Evolutionary conservation across 2,329 filamentous ascomycete genomes (phyloP), one percentile per base, ranked within the genome.

Genomic region (Graphilbum ipis-grandicollis): DNA sequence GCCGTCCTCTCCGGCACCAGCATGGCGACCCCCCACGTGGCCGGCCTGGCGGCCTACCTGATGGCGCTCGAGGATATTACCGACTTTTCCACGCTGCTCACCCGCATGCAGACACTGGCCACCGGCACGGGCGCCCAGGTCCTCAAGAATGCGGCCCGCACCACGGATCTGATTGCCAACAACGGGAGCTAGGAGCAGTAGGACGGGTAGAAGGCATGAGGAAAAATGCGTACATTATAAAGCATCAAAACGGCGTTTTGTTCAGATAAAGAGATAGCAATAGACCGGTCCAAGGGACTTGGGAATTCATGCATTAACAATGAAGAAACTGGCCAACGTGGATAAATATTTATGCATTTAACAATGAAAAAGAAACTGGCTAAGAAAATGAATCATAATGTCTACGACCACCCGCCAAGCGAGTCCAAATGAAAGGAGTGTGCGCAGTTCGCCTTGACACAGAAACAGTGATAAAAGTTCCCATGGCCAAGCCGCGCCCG

Each of bases 101-200:
- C 93, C 54, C 78, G 79, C 41, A 69, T 98, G 19, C 65, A 65
- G 56, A 50, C 56, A 41, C 62, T 77, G 19, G 71, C 68, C 31
- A 46, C 46, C n/a, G 43, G 50, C 28, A 60, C 61, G 2, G 61
- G 62, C 30, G 62, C 65, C 5, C 31, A 34, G 6, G 68, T 71
- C 38, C 32, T 33, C 25, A 50, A 52, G 41, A 68, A 67, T 48
- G 46, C 45, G 14, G 42, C 38, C 25, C 55, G 53, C 34, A 73
- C 69, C 5, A 71, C 68, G 17, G 52, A 44, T 45, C 48, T 63
- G 43, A 73, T 74, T 45, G 69, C 66, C 48, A 71, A 71, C 58
- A 74, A 74, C 51, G 68, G 67, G 39, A 51, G 54, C 43, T 39
- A 42, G 36, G 54, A 41, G 28, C 9, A 7, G 28, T n/a, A 9